Base-by-base conservation (phyloP, 225 moss, liverwort and hornwort species). In the Asterella californica region DNA sequence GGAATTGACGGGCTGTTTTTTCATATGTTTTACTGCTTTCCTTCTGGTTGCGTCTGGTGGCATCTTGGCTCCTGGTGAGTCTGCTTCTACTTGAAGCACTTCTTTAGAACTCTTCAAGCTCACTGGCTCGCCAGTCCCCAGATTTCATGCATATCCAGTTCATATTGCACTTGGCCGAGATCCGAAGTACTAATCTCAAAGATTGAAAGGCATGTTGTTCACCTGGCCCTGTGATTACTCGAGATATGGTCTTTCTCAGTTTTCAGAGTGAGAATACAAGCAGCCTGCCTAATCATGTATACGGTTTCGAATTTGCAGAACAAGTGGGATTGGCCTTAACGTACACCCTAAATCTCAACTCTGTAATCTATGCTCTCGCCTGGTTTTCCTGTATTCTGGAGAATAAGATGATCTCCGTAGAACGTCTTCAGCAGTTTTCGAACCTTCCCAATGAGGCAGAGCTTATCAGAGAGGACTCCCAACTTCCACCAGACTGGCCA, bases 351-450 rank as follows among this genome's bases (percentile, higher is more conserved):
- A 81, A 87, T 46, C 86, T 91, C 78, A 91, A 90, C 57, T 15
- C 38, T 19, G 63, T 81, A 32, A 76, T 91, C 30, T 91, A 83
- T 48, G 87, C 85, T 84, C 76, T 88, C 15, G 86, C 87, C 70
- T 88, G 85, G 88, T 79, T 90, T 52, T 81, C 76, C 30, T 91
- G 88, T 83, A 79, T 80, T 75, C 87, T 91, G 72, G 91, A 91
- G 87, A 90, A 90, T 77, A 90, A 87, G 84, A 90, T 91, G 91
- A 90, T 91, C 18, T 86, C 84, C 10, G 91, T 91, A 46, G 91
- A 91, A 71, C 87, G 88, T 8, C 85, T 87, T 65, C 82, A 85
- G 53, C 93, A 93, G 65, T 91, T 88, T 64, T 86, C 85, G 7
- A 79, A 82, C 46, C 83, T 91, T 54, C 80, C 80, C 37, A 81